Base-by-base conservation (phyloP, 2,329 filamentous ascomycete species). In the Exophiala alcalophila region DNA sequence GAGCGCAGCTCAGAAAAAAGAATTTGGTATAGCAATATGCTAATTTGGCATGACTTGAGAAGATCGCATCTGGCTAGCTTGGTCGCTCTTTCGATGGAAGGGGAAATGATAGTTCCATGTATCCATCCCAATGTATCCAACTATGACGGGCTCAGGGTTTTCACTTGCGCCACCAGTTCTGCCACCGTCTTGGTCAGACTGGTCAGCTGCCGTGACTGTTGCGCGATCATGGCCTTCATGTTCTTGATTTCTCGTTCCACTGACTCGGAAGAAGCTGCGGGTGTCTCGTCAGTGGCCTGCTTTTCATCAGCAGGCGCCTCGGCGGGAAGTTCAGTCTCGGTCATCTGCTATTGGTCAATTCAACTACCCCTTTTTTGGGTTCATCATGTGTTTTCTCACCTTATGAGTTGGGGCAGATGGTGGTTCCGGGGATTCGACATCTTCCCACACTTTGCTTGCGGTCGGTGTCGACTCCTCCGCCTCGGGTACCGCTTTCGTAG, bases 191-290 rank as follows among this genome's bases (percentile, higher is more conserved):
- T 44, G 23, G 53, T 48, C 42, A 57, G 30, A 15, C 34, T 45
- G 23, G 47, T 50, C 25, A 58, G 34, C 34, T 57, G 56, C 28
- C 49, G 48, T 24, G 54, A 52, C 41, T 58, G 56, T 36, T 56
- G 52, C 29, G 56, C 56, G 30, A 58, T 49, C 32, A 58, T 31
- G 4, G 54, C 45, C 36, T 57, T 57, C 30, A 58, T 34, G 35
- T 56, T 55, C 26, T 52, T 49, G 32, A 58, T 53, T 26, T 58
- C 56, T 9, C 47, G 35, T 25, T 58, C 50, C 26, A 52, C 14
- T 8, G 47, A 46, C 12, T 47, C 44, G 10, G 36, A 36, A 20
- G 35, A 18, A 5, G 32, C 12, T 6, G 18, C 40, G 20, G 19
- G 24, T 11, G 25, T 28, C 23, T 31, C 12, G 16, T 20, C 24